Evolutionary conservation across 106 monocot genomes (phyloP), one percentile per base, ranked within the genome.

Genomic region (Alisma plantagoaquatica): DNA sequence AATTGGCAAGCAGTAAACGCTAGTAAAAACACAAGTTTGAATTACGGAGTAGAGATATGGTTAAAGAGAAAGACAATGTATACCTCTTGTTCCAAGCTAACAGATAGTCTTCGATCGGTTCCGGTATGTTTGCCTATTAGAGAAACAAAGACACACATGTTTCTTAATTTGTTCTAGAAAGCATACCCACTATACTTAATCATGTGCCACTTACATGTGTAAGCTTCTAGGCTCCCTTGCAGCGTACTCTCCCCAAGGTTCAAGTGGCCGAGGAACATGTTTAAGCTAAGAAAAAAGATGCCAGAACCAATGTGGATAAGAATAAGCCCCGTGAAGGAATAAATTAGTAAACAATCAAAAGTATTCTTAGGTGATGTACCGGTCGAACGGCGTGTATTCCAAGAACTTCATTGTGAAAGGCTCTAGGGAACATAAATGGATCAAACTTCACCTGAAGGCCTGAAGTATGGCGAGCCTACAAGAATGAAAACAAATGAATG

Each of bases 81-180:
- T 70, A 87, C 92, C 92, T 92, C 87, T 64, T 83, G 92, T 54
- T 92, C 92, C 35, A 92, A 61, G 69, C 83, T 87, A 38, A 87
- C 43, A 56, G 92, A 92, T 23, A 83, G 79, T 47, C 77, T 86
- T 20, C 79, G 76, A 69, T 86, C 86, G 43, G 48, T 49, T 14
- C 67, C 83, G 10, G 79, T 75, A 51, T 87, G 76, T 64, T 93
- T 93, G 74, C 92, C 92, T 93, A 45, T 43, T 27, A 48, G 66
- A 25, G 62, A 18, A 25, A 46, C 29, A 33, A 7, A 38, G 14
- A 14, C 35, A 38, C 14, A 38, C 35, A 38, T 38, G 14, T 38
- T 38, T 7, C 9, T 14, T 6, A 38, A 38, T 38, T 62, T 16
- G 23, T 18, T 10, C 42, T 2, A 38, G 26, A 48, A 41, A 29